A percentile compares a stretch with the other conserved stretches of the same genome.
Evolutionary conservation across 225 moss, liverwort and hornwort genomes (phyloP).

Genomic region (Polytrichum formosum): DNA sequence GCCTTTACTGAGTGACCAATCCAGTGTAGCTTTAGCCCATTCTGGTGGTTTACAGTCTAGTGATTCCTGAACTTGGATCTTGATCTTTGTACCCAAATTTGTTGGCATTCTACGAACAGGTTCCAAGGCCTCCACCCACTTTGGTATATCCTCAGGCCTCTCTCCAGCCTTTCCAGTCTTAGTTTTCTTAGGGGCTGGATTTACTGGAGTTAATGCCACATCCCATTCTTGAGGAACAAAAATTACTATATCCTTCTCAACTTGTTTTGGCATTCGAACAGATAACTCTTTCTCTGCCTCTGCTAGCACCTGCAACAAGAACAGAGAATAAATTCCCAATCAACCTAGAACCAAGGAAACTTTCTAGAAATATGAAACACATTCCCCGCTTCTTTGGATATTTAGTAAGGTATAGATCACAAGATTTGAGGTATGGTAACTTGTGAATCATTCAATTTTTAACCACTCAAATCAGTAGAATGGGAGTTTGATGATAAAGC

Average conservation of each 20-base stretch:
- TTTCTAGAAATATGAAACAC: no score
- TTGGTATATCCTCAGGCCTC: constrained; percentile 51
- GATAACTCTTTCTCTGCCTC: constrained; percentile 89
- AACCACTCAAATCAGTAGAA: no score
- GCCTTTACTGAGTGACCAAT: constrained; percentile 81
- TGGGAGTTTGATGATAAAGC: no score
- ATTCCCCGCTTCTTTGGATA: no score
- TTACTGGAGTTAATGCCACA: constrained; percentile 52
- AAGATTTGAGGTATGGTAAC: no score
- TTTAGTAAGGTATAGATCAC: no score
- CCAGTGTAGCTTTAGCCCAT: constrained; percentile 77
- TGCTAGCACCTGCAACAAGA: constrained; percentile 67
- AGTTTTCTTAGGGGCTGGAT: constrained; percentile 39
- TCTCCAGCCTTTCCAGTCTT: constrained; percentile 48
- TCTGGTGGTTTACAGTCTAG: constrained; percentile 75
- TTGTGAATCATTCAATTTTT: no score
- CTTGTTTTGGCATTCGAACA: constrained; percentile 42
- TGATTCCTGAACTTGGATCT: constrained; percentile 79
- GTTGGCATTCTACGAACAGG: constrained; percentile 93
- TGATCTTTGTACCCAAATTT: constrained; percentile 84
- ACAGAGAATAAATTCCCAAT: neutral
- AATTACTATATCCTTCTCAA: constrained; percentile 56
- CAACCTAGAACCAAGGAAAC: neutral
- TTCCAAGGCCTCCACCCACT: constrained; percentile 78
- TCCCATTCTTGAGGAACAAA: constrained; percentile 66